Evolutionary conservation across 805 yeast species (phyloP), one percentile per base, ranked within the genome.

Genomic region (Starmerella tilneyi): DNA sequence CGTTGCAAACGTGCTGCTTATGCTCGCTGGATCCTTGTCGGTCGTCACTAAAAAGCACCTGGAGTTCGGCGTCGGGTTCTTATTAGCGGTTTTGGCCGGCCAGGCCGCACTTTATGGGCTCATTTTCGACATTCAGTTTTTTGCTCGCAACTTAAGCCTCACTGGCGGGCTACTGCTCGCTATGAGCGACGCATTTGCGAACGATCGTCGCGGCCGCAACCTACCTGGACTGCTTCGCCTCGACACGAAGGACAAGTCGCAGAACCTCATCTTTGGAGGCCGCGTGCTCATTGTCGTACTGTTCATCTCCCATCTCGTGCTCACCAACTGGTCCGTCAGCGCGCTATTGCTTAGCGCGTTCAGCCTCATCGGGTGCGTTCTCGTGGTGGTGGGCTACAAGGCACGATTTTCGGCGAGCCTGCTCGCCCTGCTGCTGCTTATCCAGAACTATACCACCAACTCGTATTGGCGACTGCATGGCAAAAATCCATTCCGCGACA

Each of bases 141-240:
- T 92, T 56, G 72, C 85, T 58, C 78, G 96, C 67, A 86, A 85
- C 62, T 69, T 88, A 54, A 81, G 94, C 19, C 89, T 89, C 41
- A 79, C 85, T 53, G 98, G 98, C 37, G 97, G 97, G 6, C 72
- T 89, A 51, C 67, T 89, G 55, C 75, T 89, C 58, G 94, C 89
- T 6, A 75, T 85, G 48, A 77, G 89, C 45, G 96, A 89, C 62
- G 78, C 89, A 8, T 72, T 88, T 55, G 88, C 84, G 22, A 77
- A 84, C 52, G 85, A 75, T 66, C 79, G 72, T 66, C 73, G 81
- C 67, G 69, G 71, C 49, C 74, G 72, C 60, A 63, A 74, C 30
- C 70, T 81, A 73, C 84, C 92, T 3, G 92, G 89, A 2, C 68
- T 81, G 56, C 88, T 88, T 41, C 74, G 76, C 75, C 66, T 80